These are phyloP conservation scores for Rhodotorula sp. DNA, from an alignment of 1,284 basidiomycete species.

Conservation along the genomic window DNA sequence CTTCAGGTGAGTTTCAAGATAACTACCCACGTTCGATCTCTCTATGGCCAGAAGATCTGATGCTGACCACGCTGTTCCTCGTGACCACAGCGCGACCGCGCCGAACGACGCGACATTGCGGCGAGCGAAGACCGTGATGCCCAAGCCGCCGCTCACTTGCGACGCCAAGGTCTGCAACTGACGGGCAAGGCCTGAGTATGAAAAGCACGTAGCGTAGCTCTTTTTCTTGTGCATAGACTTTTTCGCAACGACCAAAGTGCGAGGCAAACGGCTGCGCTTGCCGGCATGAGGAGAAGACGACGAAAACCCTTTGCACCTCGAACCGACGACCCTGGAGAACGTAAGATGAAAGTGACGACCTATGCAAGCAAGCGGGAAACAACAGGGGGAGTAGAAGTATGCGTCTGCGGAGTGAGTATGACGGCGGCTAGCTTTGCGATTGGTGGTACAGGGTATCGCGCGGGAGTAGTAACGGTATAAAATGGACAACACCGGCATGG, in stretches of 20 bases:
- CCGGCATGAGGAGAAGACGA: background rate
- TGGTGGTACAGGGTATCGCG: background rate
- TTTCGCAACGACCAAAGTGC: background rate
- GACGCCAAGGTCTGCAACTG: conserved; percentile 17
- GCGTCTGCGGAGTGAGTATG: background rate
- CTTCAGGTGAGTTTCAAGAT: background rate
- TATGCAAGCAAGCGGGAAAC: background rate
- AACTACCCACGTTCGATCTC: background rate
- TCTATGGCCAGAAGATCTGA: background rate
- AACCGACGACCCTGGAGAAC: background rate
- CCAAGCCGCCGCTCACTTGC: conserved; percentile 1
- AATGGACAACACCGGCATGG: background rate
- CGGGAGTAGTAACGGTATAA: background rate
- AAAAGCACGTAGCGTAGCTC: background rate
- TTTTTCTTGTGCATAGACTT: background rate
- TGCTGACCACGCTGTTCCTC: background rate
- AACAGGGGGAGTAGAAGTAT: background rate
- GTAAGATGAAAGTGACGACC: background rate
- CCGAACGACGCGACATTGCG: conserved; percentile 27
- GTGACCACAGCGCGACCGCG: conserved; percentile 2
- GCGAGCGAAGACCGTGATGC: conserved; percentile 17
- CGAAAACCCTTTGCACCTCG: background rate
- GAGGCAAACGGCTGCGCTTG: too few relatives aligned
- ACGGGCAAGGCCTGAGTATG: conserved; percentile 20
- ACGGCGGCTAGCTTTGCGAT: background rate